These are phyloP conservation scores for Colletotrichum coccodes DNA, from an alignment of 2,329 filamentous ascomycete genomes.

Conservation along the genomic window DNA sequence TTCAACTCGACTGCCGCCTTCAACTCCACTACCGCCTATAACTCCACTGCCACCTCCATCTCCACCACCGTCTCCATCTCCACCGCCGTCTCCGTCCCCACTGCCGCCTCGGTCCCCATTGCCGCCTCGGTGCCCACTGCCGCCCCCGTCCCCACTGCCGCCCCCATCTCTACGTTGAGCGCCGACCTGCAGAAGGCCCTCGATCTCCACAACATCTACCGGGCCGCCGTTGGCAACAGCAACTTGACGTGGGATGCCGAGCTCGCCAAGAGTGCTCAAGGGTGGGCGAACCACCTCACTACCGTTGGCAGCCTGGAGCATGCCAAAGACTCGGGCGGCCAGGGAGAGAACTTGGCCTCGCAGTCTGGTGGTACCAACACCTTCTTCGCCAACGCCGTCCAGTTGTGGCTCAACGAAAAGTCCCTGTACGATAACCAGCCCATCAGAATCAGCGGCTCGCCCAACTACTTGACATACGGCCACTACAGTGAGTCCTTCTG, in stretches of 20 bases:
- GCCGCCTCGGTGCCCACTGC: neutral
- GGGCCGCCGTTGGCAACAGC: neutral
- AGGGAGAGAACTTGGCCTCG: constrained; percentile 30
- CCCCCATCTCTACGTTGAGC: neutral
- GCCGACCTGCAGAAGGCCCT: constrained; percentile 4
- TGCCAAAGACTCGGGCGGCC: neutral
- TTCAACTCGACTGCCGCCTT: neutral
- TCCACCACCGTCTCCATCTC: neutral
- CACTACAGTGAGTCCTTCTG: constrained; percentile 7
- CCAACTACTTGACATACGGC: constrained; percentile 1
- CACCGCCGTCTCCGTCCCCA: neutral
- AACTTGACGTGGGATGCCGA: neutral
- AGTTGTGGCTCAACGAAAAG: constrained; percentile 29
- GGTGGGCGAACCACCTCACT: constrained; percentile 3
- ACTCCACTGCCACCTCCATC: too few relatives aligned
- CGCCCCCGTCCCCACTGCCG: neutral
- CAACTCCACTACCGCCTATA: neutral
- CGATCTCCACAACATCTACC: neutral
- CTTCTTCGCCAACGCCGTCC: neutral
- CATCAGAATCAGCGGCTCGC: neutral
- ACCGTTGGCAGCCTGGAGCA: neutral
- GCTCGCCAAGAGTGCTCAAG: neutral
- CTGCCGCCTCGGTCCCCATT: neutral
- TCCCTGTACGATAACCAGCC: constrained; percentile 1
- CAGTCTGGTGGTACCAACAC: neutral